Base-by-base conservation (phyloP, 495 filamentous ascomycete genomes). In the Hypoxylon fuscum region DNA sequence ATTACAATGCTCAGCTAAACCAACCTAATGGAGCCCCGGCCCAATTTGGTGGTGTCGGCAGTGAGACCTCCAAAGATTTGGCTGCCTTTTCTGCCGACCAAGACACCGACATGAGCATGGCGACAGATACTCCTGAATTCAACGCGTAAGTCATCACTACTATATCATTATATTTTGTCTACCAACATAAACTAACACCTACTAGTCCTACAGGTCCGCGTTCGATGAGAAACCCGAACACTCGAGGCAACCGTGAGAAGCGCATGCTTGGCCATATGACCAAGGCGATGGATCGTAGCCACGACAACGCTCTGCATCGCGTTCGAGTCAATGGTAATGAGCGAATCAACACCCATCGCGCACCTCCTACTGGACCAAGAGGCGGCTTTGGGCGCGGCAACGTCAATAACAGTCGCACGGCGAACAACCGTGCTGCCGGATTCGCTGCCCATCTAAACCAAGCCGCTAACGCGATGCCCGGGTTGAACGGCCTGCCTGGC, bases 181-280 rank as follows among this genome's bases (percentile, higher is more conserved):
- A 34, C 44, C 5, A 18, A 54, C 10, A 5, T 42, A 15, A 62
- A 31, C 76, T 78, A 64, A 79, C 71, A 45, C 11, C 23, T 15
- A 25, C 43, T 65, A 97, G 93, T 69, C 95, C 95, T 14, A 98
- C 94, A 7, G 95, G 93, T 37, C 95, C 95, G 18, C 95, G 92
- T 74, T 91, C 93, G 3, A 98, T 98, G 96, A 88, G 95, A 57
- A 90, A 90, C 71, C 83, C 82, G 23, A 79, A 75, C 55, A 71
- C 71, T 45, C 73, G 72, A 34, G 78, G 77, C 21, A 79, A 79
- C 22, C 83, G 86, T 35, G 86, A 89, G 49, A 90, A 89, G 66
- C 86, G 92, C 32, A 87, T 98, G 77, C 79, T 98, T 51, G 91
- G 92, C 48, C 92, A 98, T 59, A 83, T 98, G 66, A 88, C 91